A percentile compares a stretch with the other conserved stretches of the same genome.
Evolutionary conservation across 2,329 filamentous ascomycete species (phyloP).

Genomic region (Ophiobolus disseminans): DNA sequence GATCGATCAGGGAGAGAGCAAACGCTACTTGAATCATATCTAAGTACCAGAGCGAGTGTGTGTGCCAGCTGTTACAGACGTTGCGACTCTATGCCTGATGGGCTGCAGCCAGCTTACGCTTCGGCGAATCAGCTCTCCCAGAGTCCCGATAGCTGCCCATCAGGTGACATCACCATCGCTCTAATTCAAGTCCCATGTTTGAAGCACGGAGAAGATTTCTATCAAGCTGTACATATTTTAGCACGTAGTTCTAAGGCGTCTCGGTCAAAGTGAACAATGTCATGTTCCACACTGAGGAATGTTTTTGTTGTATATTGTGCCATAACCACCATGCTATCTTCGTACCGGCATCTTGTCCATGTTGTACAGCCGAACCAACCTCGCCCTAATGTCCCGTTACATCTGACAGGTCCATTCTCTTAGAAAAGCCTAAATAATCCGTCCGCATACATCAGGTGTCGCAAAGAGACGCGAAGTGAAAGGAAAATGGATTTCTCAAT

Average conservation of each 20-base stretch:
- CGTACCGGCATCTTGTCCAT: slow-evolving; percentile 17
- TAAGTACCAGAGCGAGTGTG: not conserved
- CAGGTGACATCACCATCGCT: slow-evolving; percentile 26
- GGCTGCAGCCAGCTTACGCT: not conserved
- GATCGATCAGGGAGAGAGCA: not conserved
- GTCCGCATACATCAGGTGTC: slow-evolving; percentile 37
- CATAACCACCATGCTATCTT: slow-evolving; percentile 17
- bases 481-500: slow-evolving; percentile 34
- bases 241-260: too few species aligned
- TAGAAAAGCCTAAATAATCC: slow-evolving; percentile 30
- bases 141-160: slow-evolving; percentile 7
- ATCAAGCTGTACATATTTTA: too few species aligned
- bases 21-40: not conserved
- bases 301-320: slow-evolving; percentile 13
- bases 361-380: slow-evolving; percentile 21
- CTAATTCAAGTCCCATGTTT: slow-evolving; percentile 1
- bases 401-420: slow-evolving; percentile 22
- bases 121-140: not conserved
- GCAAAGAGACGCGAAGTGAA: slow-evolving; percentile 34
- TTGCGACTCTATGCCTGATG: not conserved
- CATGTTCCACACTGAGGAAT: too few species aligned
- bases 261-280: too few species aligned
- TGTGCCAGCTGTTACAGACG: not conserved
- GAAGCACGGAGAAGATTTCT: too few species aligned
- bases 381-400: slow-evolving; percentile 26